These are phyloP conservation scores for Phytophthora podocarpi DNA, from an alignment of 352 stramenopile genomes.

Conservation along the genomic window DNA sequence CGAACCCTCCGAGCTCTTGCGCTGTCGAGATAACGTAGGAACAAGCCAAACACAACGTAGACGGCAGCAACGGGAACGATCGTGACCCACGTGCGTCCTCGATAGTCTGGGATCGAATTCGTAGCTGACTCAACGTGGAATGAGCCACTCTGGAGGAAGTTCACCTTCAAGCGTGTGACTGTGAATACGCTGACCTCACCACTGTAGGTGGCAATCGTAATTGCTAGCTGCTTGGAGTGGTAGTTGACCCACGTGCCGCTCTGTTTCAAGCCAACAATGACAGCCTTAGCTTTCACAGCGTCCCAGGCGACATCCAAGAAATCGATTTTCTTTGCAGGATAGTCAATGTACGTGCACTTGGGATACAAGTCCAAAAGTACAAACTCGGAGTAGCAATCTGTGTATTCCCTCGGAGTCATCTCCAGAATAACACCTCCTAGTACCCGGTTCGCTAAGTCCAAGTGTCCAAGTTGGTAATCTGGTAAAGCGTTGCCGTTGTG, in stretches of 20 bases:
- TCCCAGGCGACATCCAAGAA: conserved; percentile 31
- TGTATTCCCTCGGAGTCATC: too few relatives aligned
- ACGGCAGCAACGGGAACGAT: conserved; percentile 4
- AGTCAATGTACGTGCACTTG: conserved; percentile 10
- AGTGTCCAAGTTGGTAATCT: conserved; percentile 23
- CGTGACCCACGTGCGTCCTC: not conserved
- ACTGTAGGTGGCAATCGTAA: conserved; percentile 44
- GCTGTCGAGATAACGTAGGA: conserved; percentile 1
- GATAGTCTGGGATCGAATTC: conserved; percentile 2
- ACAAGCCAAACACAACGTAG: not conserved
- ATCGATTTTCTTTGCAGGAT: not conserved
- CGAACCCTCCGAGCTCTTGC: conserved; percentile 1
- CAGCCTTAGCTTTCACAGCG: conserved; percentile 1
- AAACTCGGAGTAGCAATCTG: too few relatives aligned
- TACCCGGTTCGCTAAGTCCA: conserved; percentile 39
- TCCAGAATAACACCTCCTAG: conserved; percentile 38
- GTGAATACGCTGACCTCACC: conserved; percentile 37
- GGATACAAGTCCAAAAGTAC: conserved; percentile 10
- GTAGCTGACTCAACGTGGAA: conserved; percentile 22
- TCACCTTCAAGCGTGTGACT: conserved; percentile 26
- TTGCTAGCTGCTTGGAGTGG: conserved; percentile 26
- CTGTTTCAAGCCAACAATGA: conserved; percentile 18
- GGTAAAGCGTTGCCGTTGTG: conserved; percentile 38
- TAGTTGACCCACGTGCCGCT: conserved; percentile 34
- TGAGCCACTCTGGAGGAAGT: conserved; percentile 32